These are phyloP conservation scores for Mycena olivaceomarginata DNA, from an alignment of 768 basidiomycete genomes.

Conservation along the genomic window DNA sequence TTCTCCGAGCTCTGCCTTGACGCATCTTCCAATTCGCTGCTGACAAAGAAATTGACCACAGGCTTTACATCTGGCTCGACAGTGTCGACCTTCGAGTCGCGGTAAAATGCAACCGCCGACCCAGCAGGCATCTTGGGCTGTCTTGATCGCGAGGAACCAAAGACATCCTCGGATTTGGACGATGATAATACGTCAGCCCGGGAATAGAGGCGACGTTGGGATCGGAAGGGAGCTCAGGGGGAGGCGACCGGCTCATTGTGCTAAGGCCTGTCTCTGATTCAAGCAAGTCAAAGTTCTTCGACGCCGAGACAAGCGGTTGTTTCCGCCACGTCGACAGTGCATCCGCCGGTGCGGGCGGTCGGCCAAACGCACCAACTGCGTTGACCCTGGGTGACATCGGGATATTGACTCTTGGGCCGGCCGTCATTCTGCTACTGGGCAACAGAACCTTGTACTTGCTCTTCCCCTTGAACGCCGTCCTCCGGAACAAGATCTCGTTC, in stretches of 20 bases:
- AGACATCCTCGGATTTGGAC: constrained; percentile 52
- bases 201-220: constrained; percentile 53
- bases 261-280: constrained; percentile 58
- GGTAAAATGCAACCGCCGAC: constrained; percentile 84
- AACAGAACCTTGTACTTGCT: constrained; percentile 63
- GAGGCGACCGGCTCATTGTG: constrained; percentile 81
- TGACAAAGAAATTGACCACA: constrained; percentile 85
- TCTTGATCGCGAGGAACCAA: constrained; percentile 62
- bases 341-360: constrained; percentile 64
- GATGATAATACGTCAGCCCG: constrained; percentile 57
- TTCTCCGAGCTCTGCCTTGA: constrained; percentile 48
- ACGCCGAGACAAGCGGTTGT: constrained; percentile 50
- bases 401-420: constrained; percentile 54
- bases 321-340: constrained; percentile 68
- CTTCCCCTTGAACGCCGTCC: constrained; percentile 60
- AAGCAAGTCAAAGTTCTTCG: constrained; percentile 41
- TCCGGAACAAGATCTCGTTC: constrained; percentile 80
- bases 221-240: constrained; percentile 68
- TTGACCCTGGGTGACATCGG: constrained; percentile 48
- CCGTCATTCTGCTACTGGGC: constrained; percentile 56
- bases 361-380: constrained; percentile 63
- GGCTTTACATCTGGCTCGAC: constrained; percentile 68
- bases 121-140: constrained; percentile 85
- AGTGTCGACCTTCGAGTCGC: constrained; percentile 74
- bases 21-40: constrained; percentile 82